Percentiles rank a stretch among this genome's conserved stretches.
Conservation (phyloP, 2,329 filamentous ascomycete species). For the Cadophora gregata region DNA sequence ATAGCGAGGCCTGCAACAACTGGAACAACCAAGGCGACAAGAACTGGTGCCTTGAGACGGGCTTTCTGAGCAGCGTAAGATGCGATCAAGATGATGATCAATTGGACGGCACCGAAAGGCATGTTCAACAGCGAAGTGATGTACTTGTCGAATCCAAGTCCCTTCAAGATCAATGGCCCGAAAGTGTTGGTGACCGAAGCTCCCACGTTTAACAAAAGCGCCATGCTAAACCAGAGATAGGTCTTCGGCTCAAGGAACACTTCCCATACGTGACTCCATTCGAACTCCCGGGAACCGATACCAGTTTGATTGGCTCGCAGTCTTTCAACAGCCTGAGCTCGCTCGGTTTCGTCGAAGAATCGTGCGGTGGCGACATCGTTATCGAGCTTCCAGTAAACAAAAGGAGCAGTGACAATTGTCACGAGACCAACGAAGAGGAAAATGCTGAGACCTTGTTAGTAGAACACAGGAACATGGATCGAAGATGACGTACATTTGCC, state of each 20-base stretch:
- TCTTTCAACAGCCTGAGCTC: conserved; percentile 70
- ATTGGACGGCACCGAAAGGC: conserved; percentile 68
- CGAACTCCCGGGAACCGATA: conserved; percentile 73
- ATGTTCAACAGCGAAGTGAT: conserved; percentile 67
- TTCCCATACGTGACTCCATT: conserved; percentile 67
- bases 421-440: conserved; percentile 69
- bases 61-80: conserved; percentile 64
- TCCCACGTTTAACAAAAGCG: conserved; percentile 68
- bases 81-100: conserved; percentile 61
- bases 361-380: conserved; percentile 57
- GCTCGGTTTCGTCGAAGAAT: conserved; percentile 69
- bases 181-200: conserved; percentile 69
- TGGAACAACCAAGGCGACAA: conserved; percentile 60
- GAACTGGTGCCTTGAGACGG: conserved; percentile 61
- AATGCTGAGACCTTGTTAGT: conserved; percentile 58
- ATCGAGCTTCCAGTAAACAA: conserved; percentile 66
- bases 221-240: conserved; percentile 65
- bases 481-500: conserved; percentile 40
- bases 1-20: conserved; percentile 65
- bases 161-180: conserved; percentile 65
- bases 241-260: conserved; percentile 56
- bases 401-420: conserved; percentile 61
- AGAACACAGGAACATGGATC: conserved; percentile 55
- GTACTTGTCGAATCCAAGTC: conserved; percentile 65
- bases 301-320: conserved; percentile 78